Base-by-base conservation (phyloP, 345 rosid species). In the Rubroshorea leprosula region DNA sequence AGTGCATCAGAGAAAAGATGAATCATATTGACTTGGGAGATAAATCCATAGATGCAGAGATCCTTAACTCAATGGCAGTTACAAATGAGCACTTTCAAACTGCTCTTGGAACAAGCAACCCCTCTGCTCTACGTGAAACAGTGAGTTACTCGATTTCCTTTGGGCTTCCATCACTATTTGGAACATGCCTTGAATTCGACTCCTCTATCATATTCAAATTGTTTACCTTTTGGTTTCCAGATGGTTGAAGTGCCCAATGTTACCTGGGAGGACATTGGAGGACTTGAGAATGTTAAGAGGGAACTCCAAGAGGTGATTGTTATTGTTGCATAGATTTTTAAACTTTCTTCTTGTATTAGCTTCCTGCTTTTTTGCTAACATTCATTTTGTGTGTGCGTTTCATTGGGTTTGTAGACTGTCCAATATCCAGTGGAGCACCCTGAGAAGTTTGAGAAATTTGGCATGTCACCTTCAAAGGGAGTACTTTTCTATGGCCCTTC, bases 391-490 rank as follows among this genome's bases (percentile, higher is more conserved):
- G 16, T 51, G 6, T 55, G 5, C 12, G 0, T 47, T 35, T 61
- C 16, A 17, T 23, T 54, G 3, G 48, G 10, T 20, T 16, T 29
- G 24, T 63, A 83, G 90, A 84, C 87, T 66, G 87, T 84, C 49
- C 90, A 81, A 68, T 84, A 81, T 63, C 90, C 90, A n/a, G 85
- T 84, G 62, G 90, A 84, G 85, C 90, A 84, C 46, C 90, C 90
- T 1, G 87, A 84, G 74, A 84, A 79, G 68, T 84, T 84, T 39
- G 83, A 81, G 81, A 84, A 84, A 65, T 81, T 84, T 70, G 90
- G 87, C 6, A 81, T 84, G 91, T 78, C 91, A 24, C 91, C 91
- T 15, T 84, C 91, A 1, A 81, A 81, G 47, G 91, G 87, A 20
- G 87, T 79, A 62, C 80, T 84, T 16, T 81, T 16, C 78, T 84